Evolutionary conservation across 371 early-diverging fungal genomes (phyloP).

Genomic region (Saksenaea oblongispora): DNA sequence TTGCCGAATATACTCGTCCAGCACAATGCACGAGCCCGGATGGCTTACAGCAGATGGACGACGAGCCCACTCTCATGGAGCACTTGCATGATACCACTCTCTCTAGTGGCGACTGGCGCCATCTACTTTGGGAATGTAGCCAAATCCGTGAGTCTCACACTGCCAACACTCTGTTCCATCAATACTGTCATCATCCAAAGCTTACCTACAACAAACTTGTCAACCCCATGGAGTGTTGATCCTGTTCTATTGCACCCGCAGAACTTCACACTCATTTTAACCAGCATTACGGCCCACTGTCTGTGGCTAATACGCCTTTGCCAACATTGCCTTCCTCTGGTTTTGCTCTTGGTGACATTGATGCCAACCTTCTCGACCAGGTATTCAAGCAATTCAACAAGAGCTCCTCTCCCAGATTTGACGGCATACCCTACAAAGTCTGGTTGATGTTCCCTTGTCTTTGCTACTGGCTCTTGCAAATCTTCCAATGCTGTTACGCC

Average conservation of each 20-base stretch:
- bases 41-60: background rate
- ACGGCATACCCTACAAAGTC: slow-evolving; percentile 4
- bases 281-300: background rate
- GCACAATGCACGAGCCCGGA: background rate
- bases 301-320: background rate
- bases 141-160: background rate
- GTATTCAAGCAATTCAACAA: slow-evolving; percentile 1
- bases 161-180: background rate
- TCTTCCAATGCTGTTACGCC: background rate
- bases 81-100: background rate
- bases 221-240: background rate
- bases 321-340: background rate
- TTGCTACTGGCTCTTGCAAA: background rate
- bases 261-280: background rate
- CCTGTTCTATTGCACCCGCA: background rate
- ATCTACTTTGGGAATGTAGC: background rate
- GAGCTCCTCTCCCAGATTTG: background rate
- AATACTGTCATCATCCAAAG: slow-evolving; percentile 7
- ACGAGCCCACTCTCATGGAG: background rate
- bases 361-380: background rate
- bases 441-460: slow-evolving; percentile 2
- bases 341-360: background rate
- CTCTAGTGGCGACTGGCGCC: background rate
- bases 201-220: background rate
- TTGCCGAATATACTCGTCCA: slow-evolving; percentile 1